phyloP scores from a whole-genome alignment of 805 yeast genomes.

The Kazachstania kunashirensis region DNA sequence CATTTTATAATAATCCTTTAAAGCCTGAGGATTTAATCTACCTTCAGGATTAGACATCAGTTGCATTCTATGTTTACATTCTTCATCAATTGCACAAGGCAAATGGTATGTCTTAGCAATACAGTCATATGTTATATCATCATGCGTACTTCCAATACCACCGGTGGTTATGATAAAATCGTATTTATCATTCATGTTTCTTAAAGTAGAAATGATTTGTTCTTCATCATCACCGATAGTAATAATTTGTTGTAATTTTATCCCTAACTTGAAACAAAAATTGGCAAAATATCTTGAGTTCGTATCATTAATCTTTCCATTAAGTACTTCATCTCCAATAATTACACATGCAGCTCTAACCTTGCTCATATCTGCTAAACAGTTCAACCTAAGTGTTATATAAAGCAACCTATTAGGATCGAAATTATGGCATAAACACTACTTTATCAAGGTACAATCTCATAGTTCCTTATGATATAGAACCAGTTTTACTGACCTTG shows the following conservation, averaged over 20 bases:
- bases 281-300: constrained; percentile 66
- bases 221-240: constrained; percentile 69
- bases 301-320: constrained; percentile 74
- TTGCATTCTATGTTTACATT: constrained; percentile 53
- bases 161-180: constrained; percentile 60
- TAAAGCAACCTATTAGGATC: too few relatives aligned
- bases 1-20: constrained; percentile 63
- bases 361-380: constrained; percentile 18
- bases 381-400: too few relatives aligned
- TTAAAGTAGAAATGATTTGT: constrained; percentile 50
- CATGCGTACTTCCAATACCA: constrained; percentile 81
- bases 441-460: too few relatives aligned
- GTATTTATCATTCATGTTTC: constrained; percentile 36
- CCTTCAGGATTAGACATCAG: constrained; percentile 33
- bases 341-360: constrained; percentile 30
- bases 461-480: too few relatives aligned
- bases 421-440: too few relatives aligned
- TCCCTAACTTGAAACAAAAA: constrained; percentile 56
- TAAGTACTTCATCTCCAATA: constrained; percentile 83
- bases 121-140: constrained; percentile 74
- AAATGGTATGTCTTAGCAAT: constrained; percentile 56
- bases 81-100: constrained; percentile 42
- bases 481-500: too few relatives aligned
- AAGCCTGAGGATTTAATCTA: constrained; percentile 34
- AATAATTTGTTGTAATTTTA: constrained; percentile 54